phyloP scores from a whole-genome alignment of 345 rosid genomes.

The Aquilaria yunnanensis region DNA sequence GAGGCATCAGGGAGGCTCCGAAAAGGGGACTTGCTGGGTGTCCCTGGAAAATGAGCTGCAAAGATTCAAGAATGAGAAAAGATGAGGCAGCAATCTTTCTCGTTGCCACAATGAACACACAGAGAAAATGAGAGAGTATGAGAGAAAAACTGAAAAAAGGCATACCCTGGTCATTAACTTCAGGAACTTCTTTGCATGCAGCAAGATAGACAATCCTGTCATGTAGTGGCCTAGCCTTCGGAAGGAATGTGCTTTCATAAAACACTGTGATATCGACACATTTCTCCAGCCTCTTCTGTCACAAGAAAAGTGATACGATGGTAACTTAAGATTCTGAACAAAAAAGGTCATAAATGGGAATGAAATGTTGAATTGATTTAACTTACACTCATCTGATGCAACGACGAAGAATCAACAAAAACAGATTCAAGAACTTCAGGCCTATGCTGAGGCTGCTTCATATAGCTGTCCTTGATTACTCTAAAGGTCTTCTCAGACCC shows the following conservation, averaged over 20 bases:
- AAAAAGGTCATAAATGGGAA: constrained; percentile 1
- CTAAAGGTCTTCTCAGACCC: constrained; percentile 66
- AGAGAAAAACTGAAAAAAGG: no score
- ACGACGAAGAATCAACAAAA: constrained; percentile 58
- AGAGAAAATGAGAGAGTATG: not conserved
- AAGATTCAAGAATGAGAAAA: constrained; percentile 9
- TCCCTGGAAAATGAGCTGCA: constrained; percentile 75
- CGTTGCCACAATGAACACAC: not conserved
- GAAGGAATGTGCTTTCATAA: constrained; percentile 83
- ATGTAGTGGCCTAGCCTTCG: constrained; percentile 72
- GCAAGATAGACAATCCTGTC: constrained; percentile 72
- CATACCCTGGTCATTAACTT: not conserved
- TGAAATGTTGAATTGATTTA: not conserved
- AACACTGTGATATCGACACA: constrained; percentile 86
- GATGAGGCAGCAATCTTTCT: constrained; percentile 1
- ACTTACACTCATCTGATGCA: constrained; percentile 58
- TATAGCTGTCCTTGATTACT: constrained; percentile 75
- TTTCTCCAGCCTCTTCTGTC: constrained; percentile 75
- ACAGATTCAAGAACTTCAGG: constrained; percentile 83
- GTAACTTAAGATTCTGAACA: constrained; percentile 11
- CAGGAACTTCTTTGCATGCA: constrained; percentile 23
- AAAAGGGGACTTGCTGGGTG: constrained; percentile 77
- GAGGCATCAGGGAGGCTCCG: constrained; percentile 95
- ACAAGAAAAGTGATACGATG: constrained; percentile 18
- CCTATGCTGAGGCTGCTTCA: constrained; percentile 95